These are phyloP conservation scores for Zelonia costaricensis DNA, from an alignment of 208 protist species.

Conservation along the genomic window DNA sequence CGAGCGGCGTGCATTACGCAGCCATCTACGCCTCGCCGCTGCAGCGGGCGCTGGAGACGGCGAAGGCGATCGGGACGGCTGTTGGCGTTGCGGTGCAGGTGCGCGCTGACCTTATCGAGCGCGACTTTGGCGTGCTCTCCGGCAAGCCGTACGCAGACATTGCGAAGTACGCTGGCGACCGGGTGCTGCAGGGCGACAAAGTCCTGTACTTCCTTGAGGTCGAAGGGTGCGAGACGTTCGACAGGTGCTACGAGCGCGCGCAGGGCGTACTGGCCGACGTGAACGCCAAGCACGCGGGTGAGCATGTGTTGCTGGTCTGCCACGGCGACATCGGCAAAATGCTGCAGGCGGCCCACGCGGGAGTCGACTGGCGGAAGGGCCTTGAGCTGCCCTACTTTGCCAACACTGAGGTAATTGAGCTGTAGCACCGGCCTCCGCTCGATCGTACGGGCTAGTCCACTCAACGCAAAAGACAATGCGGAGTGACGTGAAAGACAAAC, in stretches of 20 bases:
- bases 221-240: slow-evolving; percentile 79
- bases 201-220: slow-evolving; percentile 84
- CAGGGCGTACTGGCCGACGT: slow-evolving; percentile 59
- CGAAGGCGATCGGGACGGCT: slow-evolving; percentile 45
- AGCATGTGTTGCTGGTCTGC: slow-evolving; percentile 83
- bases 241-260: slow-evolving; percentile 69
- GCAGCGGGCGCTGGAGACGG: slow-evolving; percentile 69
- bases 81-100: slow-evolving; percentile 47
- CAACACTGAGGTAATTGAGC: slow-evolving; percentile 79
- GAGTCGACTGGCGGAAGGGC: slow-evolving; percentile 70
- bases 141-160: slow-evolving; percentile 81
- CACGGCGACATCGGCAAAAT: slow-evolving; percentile 94
- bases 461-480: no score
- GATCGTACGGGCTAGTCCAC: no score
- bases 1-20: slow-evolving; percentile 41
- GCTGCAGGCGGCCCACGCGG: slow-evolving; percentile 65
- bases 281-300: slow-evolving; percentile 48
- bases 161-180: slow-evolving; percentile 57
- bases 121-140: slow-evolving; percentile 86
- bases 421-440: slow-evolving; percentile 13
- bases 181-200: slow-evolving; percentile 76
- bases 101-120: slow-evolving; percentile 73
- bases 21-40: slow-evolving; percentile 83
- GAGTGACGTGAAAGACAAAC: no score
- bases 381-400: slow-evolving; percentile 75